Evolutionary conservation across 495 filamentous ascomycete species (phyloP), one percentile per base, ranked within the genome.

Genomic region (Aspergillus carlsbadensis): DNA sequence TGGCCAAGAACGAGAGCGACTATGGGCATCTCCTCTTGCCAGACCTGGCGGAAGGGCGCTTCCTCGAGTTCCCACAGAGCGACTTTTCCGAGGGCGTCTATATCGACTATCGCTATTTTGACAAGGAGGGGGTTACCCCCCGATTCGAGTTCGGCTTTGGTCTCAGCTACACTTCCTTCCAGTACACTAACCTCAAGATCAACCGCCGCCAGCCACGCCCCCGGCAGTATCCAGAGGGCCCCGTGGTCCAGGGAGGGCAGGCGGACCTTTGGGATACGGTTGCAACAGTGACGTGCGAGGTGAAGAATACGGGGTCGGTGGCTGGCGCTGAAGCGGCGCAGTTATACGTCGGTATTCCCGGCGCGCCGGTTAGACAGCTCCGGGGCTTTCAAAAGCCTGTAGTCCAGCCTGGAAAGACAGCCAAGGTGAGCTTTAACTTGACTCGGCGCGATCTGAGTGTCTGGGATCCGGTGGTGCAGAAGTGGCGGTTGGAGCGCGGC

Each of bases 371-470:
- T 0, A 70, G 78, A 45, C 81, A 86, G 62, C 69, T 91, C 11
- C 71, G 88, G 2, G 88, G 87, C 11, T 91, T 90, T 63, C 78
- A 78, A 37, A 91, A 91, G 69, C 67, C 79, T 6, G 34, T 17
- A 4, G 51, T 87, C 6, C 60, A 69, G 17, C 61, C 70, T 0
- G 79, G 78, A 0, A 59, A 72, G 51, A 74, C 10, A 14, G 67
- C 20, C 59, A 63, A 21, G 70, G 62, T 26, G 77, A 88, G 1
- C 56, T 58, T 13, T 81, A 87, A 60, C 13, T 54, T 91, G 29
- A 86, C 75, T 33, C 73, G 87, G 49, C 73, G 84, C 34, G 88
- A 90, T 61, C 51, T 90, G 58, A 87, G 84, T 63, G 78, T 77
- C 5, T 91, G 87, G 88, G 82, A 87, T 47, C 11, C 7, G 10